These are phyloP conservation scores for Chloris gayana DNA, from an alignment of 176 grass and related monocot genomes.

Conservation along the genomic window DNA sequence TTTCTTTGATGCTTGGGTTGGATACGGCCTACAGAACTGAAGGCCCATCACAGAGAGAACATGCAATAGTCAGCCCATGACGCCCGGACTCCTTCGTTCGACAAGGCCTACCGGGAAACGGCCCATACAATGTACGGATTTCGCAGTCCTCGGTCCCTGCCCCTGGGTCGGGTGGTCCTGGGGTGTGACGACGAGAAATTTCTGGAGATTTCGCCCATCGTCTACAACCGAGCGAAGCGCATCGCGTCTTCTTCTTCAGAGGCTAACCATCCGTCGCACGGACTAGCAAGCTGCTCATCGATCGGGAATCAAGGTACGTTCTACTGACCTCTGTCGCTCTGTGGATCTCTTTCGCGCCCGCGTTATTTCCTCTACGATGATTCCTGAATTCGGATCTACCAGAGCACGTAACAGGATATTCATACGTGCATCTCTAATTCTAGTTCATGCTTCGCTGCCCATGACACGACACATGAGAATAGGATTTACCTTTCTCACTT, in stretches of 20 bases:
- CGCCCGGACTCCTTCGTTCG: background rate
- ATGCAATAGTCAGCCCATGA: background rate
- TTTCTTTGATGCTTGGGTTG: background rate
- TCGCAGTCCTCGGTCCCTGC: too few species aligned
- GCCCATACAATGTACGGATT: too few species aligned
- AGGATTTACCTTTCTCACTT: background rate
- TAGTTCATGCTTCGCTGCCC: background rate
- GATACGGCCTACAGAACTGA: background rate
- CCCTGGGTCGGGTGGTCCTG: too few species aligned
- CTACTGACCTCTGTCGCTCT: background rate
- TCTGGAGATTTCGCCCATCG: constrained; percentile 9
- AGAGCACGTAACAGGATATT: background rate
- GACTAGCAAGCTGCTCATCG: background rate
- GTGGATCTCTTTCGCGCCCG: background rate
- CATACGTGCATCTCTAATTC: background rate
- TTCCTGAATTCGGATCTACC: background rate
- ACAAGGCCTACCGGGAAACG: background rate
- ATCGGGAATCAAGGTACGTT: constrained; percentile 16
- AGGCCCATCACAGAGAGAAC: background rate
- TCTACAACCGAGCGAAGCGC: background rate
- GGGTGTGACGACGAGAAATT: background rate
- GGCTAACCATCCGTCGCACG: background rate
- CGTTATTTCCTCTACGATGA: too few species aligned
- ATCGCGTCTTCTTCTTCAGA: background rate
- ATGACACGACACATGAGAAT: background rate